phyloP scores from a whole-genome alignment of 768 basidiomycete species.

The Mycena latifolia region DNA sequence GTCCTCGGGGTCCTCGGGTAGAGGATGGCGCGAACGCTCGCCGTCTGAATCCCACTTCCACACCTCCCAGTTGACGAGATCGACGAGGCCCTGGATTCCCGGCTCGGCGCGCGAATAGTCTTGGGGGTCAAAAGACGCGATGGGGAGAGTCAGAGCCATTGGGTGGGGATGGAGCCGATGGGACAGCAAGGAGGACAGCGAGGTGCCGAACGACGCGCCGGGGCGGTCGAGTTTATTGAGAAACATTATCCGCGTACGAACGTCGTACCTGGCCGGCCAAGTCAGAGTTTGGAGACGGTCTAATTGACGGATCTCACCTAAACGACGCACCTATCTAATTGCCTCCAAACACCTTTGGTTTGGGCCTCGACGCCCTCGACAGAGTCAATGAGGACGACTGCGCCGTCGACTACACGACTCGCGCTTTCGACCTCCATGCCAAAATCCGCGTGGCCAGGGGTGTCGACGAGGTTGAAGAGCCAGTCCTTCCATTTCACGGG shows the following conservation, averaged over 20 bases:
- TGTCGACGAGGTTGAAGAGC: constrained; percentile 91
- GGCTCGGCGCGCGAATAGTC: constrained; percentile 83
- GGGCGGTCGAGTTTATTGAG: constrained; percentile 91
- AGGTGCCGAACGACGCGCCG: constrained; percentile 83
- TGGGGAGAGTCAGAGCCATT: constrained; percentile 75
- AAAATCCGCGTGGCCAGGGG: constrained; percentile 94
- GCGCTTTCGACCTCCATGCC: constrained; percentile 98
- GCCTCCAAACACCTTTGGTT: constrained; percentile 90
- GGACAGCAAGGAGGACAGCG: constrained; percentile 78
- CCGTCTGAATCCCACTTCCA: constrained; percentile 79
- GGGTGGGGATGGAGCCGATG: constrained; percentile 84
- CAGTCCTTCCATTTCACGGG: constrained; percentile 88
- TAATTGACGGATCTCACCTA: constrained; percentile 45
- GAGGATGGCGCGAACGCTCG: constrained; percentile 52
- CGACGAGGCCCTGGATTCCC: constrained; percentile 87
- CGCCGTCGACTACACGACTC: constrained; percentile 90
- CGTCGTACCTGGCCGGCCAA: constrained; percentile 71
- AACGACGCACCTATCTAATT: constrained; percentile 79
- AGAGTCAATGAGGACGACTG: constrained; percentile 89
- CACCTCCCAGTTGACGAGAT: constrained; percentile 86
- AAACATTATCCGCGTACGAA: constrained; percentile 82
- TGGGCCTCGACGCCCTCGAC: constrained; percentile 94
- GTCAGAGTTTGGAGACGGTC: constrained; percentile 16
- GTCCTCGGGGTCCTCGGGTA: constrained; percentile 65
- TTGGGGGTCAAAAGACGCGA: constrained; percentile 78